These are phyloP conservation scores for Metschnikowia gelsemii DNA, from an alignment of 805 yeast species.

Conservation along the genomic window DNA sequence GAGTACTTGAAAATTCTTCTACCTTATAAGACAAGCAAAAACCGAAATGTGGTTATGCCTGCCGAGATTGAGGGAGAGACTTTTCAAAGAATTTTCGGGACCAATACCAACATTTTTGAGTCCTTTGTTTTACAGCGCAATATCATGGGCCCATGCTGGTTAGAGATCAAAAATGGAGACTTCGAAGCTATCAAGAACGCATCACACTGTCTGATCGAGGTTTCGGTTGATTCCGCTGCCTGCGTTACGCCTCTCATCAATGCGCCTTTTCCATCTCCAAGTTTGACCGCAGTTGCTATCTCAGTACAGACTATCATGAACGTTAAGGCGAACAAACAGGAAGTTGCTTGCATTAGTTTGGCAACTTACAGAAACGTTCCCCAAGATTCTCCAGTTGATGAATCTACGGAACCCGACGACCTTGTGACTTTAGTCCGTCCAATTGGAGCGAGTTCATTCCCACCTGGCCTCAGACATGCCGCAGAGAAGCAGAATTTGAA, in stretches of 20 bases:
- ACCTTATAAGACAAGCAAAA: slow-evolving; percentile 68
- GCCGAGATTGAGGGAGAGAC: slow-evolving; percentile 71
- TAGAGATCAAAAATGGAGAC: slow-evolving; percentile 65
- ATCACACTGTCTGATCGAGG: slow-evolving; percentile 81
- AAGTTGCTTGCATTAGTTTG: slow-evolving; percentile 77
- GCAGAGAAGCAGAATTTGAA: slow-evolving; percentile 55
- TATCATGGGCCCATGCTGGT: slow-evolving; percentile 98
- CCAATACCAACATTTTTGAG: slow-evolving; percentile 73
- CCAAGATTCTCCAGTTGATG: slow-evolving; percentile 73
- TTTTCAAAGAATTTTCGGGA: slow-evolving; percentile 77
- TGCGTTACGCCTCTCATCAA: slow-evolving; percentile 48
- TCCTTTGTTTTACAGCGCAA: slow-evolving; percentile 77
- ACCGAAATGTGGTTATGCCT: slow-evolving; percentile 51
- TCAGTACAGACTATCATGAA: slow-evolving; percentile 82
- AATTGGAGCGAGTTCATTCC: slow-evolving; percentile 59
- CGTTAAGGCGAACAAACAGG: slow-evolving; percentile 72
- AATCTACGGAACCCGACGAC: slow-evolving; percentile 57
- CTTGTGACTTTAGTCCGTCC: slow-evolving; percentile 79
- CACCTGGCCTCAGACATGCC: slow-evolving; percentile 68
- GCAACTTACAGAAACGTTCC: slow-evolving; percentile 69
- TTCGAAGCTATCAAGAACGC: slow-evolving; percentile 58
- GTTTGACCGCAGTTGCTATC: slow-evolving; percentile 66
- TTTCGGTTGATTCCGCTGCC: slow-evolving; percentile 51
- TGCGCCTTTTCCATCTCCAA: slow-evolving; percentile 53
- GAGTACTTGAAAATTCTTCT: slow-evolving; percentile 76